Base-by-base conservation (phyloP, 768 basidiomycete genomes). In the Kwoniella mangroviensis region DNA sequence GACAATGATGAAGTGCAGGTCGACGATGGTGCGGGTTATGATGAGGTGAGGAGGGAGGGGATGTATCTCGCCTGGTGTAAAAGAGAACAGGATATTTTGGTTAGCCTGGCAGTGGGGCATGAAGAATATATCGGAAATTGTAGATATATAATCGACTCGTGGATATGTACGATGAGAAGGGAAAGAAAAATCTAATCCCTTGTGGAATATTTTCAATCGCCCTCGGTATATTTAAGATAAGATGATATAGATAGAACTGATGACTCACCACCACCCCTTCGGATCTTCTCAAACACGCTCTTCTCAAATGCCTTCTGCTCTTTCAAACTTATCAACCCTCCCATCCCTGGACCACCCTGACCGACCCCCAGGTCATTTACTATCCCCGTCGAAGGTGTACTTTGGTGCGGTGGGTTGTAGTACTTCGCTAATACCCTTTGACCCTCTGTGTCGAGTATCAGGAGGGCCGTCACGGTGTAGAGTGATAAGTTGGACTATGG, bases 251-350 rank as follows among this genome's bases (percentile, higher is more conserved):
- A n/a, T n/a, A n/a, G n/a, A n/a, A n/a, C n/a, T n/a, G n/a, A n/a
- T n/a, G n/a, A n/a, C 83, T 79, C 70, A 96, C 95, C 93, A 84
- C 92, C 92, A 13, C 92, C 86, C 81, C 95, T 93, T 85, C 94
- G 94, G 0, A 96, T 97, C 85, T 99, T 99, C 76, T 92, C 90
- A 88, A 90, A 96, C 42, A 98, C 86, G 0, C 91, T 91, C 86
- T 97, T 96, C 86, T 99, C 97, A 81, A 98, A 98, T 10, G 90
- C 88, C 63, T 92, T 90, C 82, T 97, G 96, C 79, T 99, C 96
- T 83, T 98, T 98, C 75, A 93, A 81, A 5, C 88, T 88, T 9
- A 59, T 70, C 67, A 82, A 69, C 2, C 80, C 81, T 26, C 70
- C 69, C 65, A 77, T 74, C 13, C 80, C 80, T 6, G 79, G 79